phyloP scores from a whole-genome alignment of 176 grass and related monocot genomes.

The Musa beccarii region DNA sequence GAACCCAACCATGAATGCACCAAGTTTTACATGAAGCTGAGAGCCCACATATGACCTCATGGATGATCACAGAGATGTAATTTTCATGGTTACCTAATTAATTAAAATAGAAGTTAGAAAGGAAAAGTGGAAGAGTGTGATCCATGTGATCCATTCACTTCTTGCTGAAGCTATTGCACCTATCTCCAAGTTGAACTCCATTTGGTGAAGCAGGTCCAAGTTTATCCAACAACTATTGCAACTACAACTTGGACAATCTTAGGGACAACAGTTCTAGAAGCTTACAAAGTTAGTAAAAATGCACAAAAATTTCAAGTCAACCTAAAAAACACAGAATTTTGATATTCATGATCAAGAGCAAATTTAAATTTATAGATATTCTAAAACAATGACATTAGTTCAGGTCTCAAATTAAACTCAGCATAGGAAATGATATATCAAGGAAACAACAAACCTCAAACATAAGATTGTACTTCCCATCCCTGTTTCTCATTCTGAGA shows the following conservation, averaged over 20 bases:
- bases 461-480: slow-evolving; percentile 99
- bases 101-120: too few species aligned
- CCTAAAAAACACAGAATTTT: not conserved
- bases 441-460: slow-evolving; percentile 65
- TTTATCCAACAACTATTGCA: not conserved
- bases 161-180: not conserved
- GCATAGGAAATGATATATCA: not conserved
- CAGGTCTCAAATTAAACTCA: not conserved
- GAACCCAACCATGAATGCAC: not conserved
- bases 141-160: not conserved
- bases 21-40: not conserved
- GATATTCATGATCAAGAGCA: not conserved
- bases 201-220: too few species aligned
- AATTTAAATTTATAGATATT: not conserved
- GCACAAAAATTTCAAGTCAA: not conserved
- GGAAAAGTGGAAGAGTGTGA: too few species aligned
- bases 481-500: slow-evolving; percentile 94
- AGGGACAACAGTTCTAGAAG: not conserved
- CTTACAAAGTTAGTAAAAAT: not conserved
- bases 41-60: not conserved
- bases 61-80: not conserved
- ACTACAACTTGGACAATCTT: not conserved
- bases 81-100: too few species aligned
- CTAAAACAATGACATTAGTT: not conserved
- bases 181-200: not conserved